Conservation (phyloP, 169 alveolate genomes). For the Plasmodium coatneyi region DNA sequence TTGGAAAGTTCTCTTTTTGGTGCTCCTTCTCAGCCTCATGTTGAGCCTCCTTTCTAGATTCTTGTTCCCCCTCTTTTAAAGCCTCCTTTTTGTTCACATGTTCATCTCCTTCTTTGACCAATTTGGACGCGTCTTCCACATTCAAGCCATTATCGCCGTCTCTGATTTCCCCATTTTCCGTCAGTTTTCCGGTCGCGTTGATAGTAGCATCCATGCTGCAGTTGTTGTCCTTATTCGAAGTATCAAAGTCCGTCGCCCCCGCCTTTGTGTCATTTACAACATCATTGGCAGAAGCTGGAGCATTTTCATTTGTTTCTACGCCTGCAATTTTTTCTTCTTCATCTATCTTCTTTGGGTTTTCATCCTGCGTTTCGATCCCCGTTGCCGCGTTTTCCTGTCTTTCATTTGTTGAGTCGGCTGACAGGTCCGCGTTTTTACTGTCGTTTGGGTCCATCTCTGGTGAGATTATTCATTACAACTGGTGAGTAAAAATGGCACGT, state of each 20-base stretch:
- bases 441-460: conserved; percentile 46
- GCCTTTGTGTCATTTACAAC: not conserved
- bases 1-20: conserved; percentile 13
- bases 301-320: conserved; percentile 7
- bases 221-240: conserved; percentile 12
- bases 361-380: conserved; percentile 10
- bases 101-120: conserved; percentile 10
- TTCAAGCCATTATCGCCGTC: not conserved
- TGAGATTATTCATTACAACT: conserved; percentile 45
- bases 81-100: not conserved
- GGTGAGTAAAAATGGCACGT: not conserved
- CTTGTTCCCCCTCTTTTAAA: not conserved
- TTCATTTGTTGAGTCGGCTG: conserved; percentile 32
- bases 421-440: conserved; percentile 16
- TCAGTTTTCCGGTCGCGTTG: not conserved
- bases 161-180: not conserved
- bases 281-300: conserved; percentile 28
- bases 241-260: not conserved
- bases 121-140: conserved; percentile 10
- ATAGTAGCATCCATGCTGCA: not conserved
- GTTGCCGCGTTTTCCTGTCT: conserved; percentile 23
- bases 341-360: conserved; percentile 16
- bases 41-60: not conserved
- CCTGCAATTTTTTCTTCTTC: conserved; percentile 18
- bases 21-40: not conserved